Conservation (phyloP, 805 yeast genomes). For the Kazachstania taianensis region DNA sequence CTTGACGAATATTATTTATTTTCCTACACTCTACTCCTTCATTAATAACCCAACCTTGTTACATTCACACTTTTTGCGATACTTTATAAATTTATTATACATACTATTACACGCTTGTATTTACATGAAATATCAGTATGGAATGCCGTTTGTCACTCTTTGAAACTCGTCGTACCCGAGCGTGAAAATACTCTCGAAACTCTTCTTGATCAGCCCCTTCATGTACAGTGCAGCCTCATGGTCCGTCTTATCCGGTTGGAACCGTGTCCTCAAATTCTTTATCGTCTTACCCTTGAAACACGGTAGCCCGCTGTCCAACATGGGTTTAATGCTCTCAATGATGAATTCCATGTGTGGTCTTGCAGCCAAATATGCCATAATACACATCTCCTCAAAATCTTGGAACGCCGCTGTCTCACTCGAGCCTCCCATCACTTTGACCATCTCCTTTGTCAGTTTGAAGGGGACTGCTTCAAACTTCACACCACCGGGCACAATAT, state of each 20-base stretch:
- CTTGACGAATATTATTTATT: too few relatives aligned
- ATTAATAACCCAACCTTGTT: too few relatives aligned
- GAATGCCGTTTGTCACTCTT: slow-evolving; percentile 91
- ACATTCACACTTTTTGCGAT: too few relatives aligned
- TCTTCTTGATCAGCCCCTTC: slow-evolving; percentile 64
- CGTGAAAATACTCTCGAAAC: slow-evolving; percentile 81
- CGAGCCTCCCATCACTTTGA: slow-evolving; percentile 89
- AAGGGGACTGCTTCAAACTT: slow-evolving; percentile 97
- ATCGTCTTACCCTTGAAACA: slow-evolving; percentile 89
- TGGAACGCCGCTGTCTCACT: slow-evolving; percentile 73
- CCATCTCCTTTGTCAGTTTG: slow-evolving; percentile 93
- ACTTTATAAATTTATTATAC: neutral
- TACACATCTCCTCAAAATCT: slow-evolving; percentile 93
- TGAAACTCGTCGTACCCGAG: slow-evolving; percentile 97
- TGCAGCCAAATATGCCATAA: slow-evolving; percentile 81
- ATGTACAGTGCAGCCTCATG: slow-evolving; percentile 75
- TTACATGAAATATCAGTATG: slow-evolving; percentile 44
- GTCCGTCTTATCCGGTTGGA: slow-evolving; percentile 72
- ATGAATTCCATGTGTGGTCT: slow-evolving; percentile 83
- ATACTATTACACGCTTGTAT: neutral
- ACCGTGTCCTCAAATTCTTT: slow-evolving; percentile 62
- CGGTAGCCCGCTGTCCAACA: slow-evolving; percentile 92
- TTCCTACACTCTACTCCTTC: too few relatives aligned
- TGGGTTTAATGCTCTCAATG: slow-evolving; percentile 76
- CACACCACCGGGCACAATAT: slow-evolving; percentile 98